These are phyloP conservation scores for Termitomyces sp. DNA, from an alignment of 768 basidiomycete genomes.

Conservation along the genomic window DNA sequence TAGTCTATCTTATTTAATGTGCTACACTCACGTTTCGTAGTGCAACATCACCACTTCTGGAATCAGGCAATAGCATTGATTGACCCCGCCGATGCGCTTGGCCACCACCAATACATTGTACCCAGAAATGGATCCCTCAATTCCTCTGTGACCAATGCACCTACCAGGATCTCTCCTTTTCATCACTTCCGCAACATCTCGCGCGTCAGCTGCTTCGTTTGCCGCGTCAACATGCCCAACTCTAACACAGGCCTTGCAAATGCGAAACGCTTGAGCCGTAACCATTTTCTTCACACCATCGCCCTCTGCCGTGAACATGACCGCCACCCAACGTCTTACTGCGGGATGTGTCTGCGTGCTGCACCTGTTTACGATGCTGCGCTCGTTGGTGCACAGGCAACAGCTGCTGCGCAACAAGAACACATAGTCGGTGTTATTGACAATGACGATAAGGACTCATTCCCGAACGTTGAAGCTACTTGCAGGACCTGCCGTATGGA, in stretches of 20 bases:
- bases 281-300: slow-evolving; percentile 39
- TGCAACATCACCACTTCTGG: slow-evolving; percentile 70
- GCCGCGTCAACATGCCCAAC: slow-evolving; percentile 60
- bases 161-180: slow-evolving; percentile 42
- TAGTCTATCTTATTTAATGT: slow-evolving; percentile 7
- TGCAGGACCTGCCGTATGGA: slow-evolving; percentile 64
- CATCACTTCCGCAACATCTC: slow-evolving; percentile 60
- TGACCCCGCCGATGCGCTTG: slow-evolving; percentile 56
- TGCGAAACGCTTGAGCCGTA: slow-evolving; percentile 40
- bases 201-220: slow-evolving; percentile 52
- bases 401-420: slow-evolving; percentile 16
- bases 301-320: slow-evolving; percentile 61
- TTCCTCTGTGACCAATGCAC: slow-evolving; percentile 27
- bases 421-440: slow-evolving; percentile 45
- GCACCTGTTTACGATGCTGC: slow-evolving; percentile 35
- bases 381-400: slow-evolving; percentile 9
- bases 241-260: slow-evolving; percentile 42
- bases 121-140: slow-evolving; percentile 28
- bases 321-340: slow-evolving; percentile 45
- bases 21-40: slow-evolving; percentile 25
- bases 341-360: slow-evolving; percentile 67
- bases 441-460: slow-evolving; percentile 69
- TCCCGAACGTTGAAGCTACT: slow-evolving; percentile 59
- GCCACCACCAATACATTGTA: slow-evolving; percentile 40
- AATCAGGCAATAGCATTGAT: slow-evolving; percentile 53